Evolutionary conservation across 2,329 filamentous ascomycete species (phyloP), one percentile per base, ranked within the genome.

Genomic region (Cytospora mali): DNA sequence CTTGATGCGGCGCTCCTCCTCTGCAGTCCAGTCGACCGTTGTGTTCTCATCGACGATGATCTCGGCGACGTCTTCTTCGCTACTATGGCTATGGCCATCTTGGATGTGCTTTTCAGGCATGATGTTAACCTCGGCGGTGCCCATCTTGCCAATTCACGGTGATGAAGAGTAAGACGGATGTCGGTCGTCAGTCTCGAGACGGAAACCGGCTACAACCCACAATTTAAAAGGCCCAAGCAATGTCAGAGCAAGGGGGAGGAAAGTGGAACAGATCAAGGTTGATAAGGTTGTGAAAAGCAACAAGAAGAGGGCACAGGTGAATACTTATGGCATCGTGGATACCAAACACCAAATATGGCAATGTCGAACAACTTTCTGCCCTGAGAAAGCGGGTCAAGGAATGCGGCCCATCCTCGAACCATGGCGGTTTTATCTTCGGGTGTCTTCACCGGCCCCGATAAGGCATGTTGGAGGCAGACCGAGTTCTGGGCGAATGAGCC

Each of bases 1-100:
- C 35, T 52, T 58, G 14, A 50, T 50, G 11, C 21, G 29, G 18
- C 27, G 48, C 55, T 54, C 55, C 55, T 58, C 61, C 4, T 52
- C 39, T 21, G 27, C 39, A 16, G 18, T 46, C 56, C 56, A 63
- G 33, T 51, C 51, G 3, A 25, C 29, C 2, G 23, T 39, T 11
- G 33, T 33, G 16, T 18, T 18, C 9, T 51, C 52, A 21, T 60
- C 28, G 27, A 53, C 52, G 18, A 18, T 54, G 35, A 55, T 53
- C 2, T 48, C 31, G 2, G 23, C 50, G 16, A 39, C 29, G 16
- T 50, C 42, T 18, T 49, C 58, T n/a, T 61, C 52, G 4, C 16
- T 46, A 4, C n/a, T 11, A 2, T 21, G n/a, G n/a, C 42, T 23
- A 46, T 10, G 42, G 9, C 21, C 42, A 23, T 46, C 42, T 11